phyloP scores from a whole-genome alignment of 225 moss, liverwort and hornwort species.

The Sphagnum contortum region DNA sequence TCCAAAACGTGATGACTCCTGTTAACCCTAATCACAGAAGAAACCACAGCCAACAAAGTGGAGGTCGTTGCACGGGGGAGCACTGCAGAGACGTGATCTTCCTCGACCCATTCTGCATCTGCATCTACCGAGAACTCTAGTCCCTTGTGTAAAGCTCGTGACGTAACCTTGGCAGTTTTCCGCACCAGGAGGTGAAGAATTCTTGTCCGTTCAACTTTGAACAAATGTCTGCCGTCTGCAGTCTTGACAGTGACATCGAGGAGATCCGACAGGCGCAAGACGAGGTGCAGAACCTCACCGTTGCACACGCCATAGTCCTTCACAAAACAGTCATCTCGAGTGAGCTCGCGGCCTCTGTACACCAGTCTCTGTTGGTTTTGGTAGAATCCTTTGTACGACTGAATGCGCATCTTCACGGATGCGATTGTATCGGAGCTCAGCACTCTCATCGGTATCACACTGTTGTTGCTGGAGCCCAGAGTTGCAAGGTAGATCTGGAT shows the following conservation, averaged over 20 bases:
- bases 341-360: constrained; percentile 61
- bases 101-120: neutral
- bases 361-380: constrained; percentile 78
- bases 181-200: constrained; percentile 57
- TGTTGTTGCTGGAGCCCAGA: constrained; percentile 31
- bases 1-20: constrained; percentile 25
- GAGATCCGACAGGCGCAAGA: constrained; percentile 57
- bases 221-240: constrained; percentile 35
- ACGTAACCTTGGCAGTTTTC: constrained; percentile 49
- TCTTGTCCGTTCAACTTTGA: constrained; percentile 49
- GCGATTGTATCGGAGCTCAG: constrained; percentile 71
- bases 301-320: constrained; percentile 70
- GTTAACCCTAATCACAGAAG: too few relatives aligned
- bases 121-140: too few relatives aligned
- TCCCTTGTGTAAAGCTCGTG: too few relatives aligned
- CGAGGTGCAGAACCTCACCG: constrained; percentile 56
- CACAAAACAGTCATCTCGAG: constrained; percentile 48
- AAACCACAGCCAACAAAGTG: neutral
- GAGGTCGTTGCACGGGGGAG: neutral
- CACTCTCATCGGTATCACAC: constrained; percentile 55
- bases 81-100: neutral
- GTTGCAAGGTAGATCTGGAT: constrained; percentile 68
- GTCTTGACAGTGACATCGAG: constrained; percentile 73
- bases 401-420: constrained; percentile 84
- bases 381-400: constrained; percentile 62